Percentiles rank a stretch among this genome's conserved stretches.
These are phyloP conservation scores for Colletotrichum tropicale DNA, from an alignment of 2,329 filamentous ascomycete genomes.

Conservation along the genomic window DNA sequence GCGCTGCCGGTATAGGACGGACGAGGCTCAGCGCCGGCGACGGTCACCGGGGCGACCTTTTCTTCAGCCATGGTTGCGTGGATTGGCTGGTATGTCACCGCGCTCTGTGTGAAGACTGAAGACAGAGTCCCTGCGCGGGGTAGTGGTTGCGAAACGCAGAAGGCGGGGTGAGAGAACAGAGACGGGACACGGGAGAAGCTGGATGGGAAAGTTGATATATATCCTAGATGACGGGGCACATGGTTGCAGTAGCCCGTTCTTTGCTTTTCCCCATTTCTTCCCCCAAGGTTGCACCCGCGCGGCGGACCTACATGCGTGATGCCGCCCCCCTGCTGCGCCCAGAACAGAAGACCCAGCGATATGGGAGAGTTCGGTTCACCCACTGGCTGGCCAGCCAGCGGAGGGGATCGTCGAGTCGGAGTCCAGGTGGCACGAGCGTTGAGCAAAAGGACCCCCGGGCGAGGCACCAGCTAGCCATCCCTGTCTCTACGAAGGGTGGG, in stretches of 20 bases:
- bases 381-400: neutral
- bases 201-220: neutral
- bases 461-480: neutral
- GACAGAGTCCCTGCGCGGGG: neutral
- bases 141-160: neutral
- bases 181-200: neutral
- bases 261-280: neutral
- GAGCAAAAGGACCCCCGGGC: neutral
- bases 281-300: neutral
- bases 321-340: neutral
- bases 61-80: neutral
- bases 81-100: neutral
- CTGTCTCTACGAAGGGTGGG: neutral
- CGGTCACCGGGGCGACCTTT: neutral
- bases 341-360: neutral
- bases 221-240: neutral
- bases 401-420: neutral
- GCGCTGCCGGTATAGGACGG: neutral
- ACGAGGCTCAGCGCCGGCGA: neutral
- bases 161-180: neutral
- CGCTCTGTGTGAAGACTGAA: neutral
- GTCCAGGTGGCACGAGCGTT: neutral
- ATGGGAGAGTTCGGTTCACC: neutral
- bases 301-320: neutral
- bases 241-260: neutral